These are phyloP conservation scores for Neocallimastix lanati DNA, from an alignment of 192 early-diverging fungal genomes.

Conservation along the genomic window DNA sequence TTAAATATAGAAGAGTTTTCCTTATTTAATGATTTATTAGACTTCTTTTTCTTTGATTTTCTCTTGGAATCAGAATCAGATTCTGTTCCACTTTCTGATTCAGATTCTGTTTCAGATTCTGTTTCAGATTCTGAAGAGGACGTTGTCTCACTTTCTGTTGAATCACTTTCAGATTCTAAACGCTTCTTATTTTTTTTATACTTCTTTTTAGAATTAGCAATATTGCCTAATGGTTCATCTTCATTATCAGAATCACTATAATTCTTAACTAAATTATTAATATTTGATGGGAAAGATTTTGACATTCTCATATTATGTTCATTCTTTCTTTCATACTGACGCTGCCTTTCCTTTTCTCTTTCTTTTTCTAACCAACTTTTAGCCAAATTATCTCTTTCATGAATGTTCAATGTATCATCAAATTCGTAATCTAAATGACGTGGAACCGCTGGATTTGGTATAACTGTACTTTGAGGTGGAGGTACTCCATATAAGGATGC, in stretches of 20 bases:
- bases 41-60: neutral
- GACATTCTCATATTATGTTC: neutral
- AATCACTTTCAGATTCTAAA: too few species aligned
- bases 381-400: neutral
- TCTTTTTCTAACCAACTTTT: neutral
- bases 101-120: neutral
- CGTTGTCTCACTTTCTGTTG: neutral
- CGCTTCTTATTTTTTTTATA: neutral
- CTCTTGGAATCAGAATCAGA: neutral
- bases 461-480: neutral
- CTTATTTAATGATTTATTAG: neutral
- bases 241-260: neutral
- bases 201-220: neutral
- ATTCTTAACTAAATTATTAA: neutral
- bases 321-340: neutral
- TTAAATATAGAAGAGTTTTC: neutral
- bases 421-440: neutral
- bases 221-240: neutral
- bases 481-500: neutral
- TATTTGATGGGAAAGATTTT: neutral
- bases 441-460: neutral
- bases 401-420: neutral
- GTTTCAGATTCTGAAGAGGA: neutral
- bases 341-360: neutral
- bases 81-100: neutral